Conservation (phyloP, 2,329 filamentous ascomycete species). For the Botrytis elliptica region DNA sequence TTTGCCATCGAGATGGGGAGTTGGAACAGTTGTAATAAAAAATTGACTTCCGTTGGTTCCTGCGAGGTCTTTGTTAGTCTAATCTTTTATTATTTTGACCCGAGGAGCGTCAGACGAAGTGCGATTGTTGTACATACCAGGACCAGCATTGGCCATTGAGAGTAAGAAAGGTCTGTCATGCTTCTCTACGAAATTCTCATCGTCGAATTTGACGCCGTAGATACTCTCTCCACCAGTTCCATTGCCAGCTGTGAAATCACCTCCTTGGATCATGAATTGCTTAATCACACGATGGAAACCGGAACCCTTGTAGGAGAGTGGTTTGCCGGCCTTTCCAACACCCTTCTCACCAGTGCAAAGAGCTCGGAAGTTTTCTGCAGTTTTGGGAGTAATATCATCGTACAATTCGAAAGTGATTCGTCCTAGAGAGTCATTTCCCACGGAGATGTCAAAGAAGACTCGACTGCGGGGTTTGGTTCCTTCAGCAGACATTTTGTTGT, state of each 20-base stretch:
- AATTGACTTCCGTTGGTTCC: constrained; percentile 96
- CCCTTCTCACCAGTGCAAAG: constrained; percentile 97
- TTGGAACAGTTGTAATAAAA: constrained; percentile 93
- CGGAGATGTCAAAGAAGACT: constrained; percentile 90
- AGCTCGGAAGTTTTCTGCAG: constrained; percentile 91
- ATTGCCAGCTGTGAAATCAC: constrained; percentile 93
- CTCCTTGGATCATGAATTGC: constrained; percentile 97
- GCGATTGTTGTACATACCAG: constrained; percentile 56
- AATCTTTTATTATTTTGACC: background rate
- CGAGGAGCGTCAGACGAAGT: background rate
- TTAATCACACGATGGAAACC: constrained; percentile 97
- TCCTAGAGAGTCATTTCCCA: constrained; percentile 71
- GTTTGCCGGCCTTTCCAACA: constrained; percentile 74
- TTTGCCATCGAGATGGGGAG: constrained; percentile 89
- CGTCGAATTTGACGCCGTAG: constrained; percentile 94
- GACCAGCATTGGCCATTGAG: constrained; percentile 97
- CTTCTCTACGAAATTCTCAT: constrained; percentile 91
- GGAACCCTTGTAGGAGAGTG: constrained; percentile 89
- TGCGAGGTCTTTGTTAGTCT: constrained; percentile 38
- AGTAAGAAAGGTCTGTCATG: constrained; percentile 92
- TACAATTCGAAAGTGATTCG: constrained; percentile 85
- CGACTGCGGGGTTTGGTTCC: constrained; percentile 49
- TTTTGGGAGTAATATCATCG: constrained; percentile 80
- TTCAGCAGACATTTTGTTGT: constrained; percentile 43
- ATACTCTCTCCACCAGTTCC: constrained; percentile 96